Evolutionary conservation across 768 basidiomycete genomes (phyloP).

Genomic region (Naganishia vishniacii): DNA sequence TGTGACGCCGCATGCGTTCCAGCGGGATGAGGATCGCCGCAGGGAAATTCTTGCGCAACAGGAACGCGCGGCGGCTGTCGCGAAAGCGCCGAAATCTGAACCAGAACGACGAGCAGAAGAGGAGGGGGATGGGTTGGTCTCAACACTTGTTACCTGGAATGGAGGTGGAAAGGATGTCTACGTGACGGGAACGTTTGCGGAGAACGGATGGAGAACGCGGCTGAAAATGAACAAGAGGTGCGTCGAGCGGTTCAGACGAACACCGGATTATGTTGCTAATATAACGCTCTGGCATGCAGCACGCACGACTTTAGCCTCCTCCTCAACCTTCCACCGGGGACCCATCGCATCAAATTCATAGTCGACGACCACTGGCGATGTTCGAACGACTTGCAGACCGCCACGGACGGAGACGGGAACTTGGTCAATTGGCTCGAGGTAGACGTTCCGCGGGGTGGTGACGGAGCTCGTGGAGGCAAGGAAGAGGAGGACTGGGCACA

Average conservation of each 20-base stretch:
- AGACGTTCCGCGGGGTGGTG: slow-evolving; percentile 45
- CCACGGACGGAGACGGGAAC: slow-evolving; percentile 82
- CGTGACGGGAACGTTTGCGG: slow-evolving; percentile 49
- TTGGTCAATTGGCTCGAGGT: slow-evolving; percentile 90
- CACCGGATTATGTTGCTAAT: not conserved
- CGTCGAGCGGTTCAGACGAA: slow-evolving; percentile 9
- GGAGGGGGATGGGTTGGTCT: slow-evolving; percentile 37
- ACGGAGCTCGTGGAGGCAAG: not conserved
- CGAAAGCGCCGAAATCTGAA: too few species aligned
- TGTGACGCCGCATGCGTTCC: slow-evolving; percentile 9
- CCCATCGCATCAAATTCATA: slow-evolving; percentile 89
- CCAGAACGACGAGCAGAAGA: not conserved
- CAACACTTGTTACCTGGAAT: slow-evolving; percentile 48
- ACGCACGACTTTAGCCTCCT: slow-evolving; percentile 45
- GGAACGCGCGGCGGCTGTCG: not conserved
- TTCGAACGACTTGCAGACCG: slow-evolving; percentile 62
- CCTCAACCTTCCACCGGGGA: slow-evolving; percentile 70
- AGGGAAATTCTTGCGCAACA: too few species aligned
- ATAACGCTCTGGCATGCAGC: slow-evolving; percentile 25
- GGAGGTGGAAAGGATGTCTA: slow-evolving; percentile 49
- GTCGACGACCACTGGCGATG: slow-evolving; percentile 81
- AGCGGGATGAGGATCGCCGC: not conserved
- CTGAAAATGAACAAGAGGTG: slow-evolving; percentile 48
- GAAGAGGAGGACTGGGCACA: slow-evolving; percentile 25
- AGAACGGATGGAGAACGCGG: slow-evolving; percentile 47